A percentile compares a stretch with the other conserved stretches of the same genome.
Conservation (phyloP, 2,329 filamentous ascomycete genomes). For the Zalaria obscura region DNA sequence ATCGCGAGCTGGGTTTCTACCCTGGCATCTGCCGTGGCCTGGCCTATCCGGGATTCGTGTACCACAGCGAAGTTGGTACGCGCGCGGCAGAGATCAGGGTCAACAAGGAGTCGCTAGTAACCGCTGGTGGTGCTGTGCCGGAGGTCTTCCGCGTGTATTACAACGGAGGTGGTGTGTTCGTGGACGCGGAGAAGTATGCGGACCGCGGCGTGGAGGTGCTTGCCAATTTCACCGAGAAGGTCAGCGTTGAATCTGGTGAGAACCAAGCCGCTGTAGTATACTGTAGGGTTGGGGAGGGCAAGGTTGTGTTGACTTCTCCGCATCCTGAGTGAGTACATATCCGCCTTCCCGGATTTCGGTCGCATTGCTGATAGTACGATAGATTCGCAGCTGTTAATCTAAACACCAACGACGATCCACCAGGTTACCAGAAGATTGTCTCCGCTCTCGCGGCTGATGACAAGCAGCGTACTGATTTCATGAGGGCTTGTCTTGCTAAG, state of each 20-base stretch:
- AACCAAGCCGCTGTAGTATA: constrained; percentile 69
- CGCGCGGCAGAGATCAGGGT: constrained; percentile 56
- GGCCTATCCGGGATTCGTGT: constrained; percentile 81
- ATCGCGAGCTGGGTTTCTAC: constrained; percentile 76
- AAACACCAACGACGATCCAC: constrained; percentile 45
- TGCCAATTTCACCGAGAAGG: constrained; percentile 60
- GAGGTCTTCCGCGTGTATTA: constrained; percentile 66
- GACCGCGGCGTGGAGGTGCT: constrained; percentile 62
- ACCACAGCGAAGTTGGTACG: constrained; percentile 75
- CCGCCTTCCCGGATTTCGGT: not conserved
- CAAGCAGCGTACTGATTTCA: constrained; percentile 53
- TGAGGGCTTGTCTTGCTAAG: constrained; percentile 67
- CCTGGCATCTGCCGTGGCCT: constrained; percentile 74
- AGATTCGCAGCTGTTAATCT: constrained; percentile 78
- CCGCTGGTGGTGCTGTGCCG: constrained; percentile 34
- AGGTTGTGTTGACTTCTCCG: constrained; percentile 66
- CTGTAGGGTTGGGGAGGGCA: constrained; percentile 68
- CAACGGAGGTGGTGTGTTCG: constrained; percentile 89
- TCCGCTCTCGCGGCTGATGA: constrained; percentile 56
- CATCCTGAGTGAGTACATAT: constrained; percentile 66
- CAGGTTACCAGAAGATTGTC: constrained; percentile 58
- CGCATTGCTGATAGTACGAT: constrained; percentile 7
- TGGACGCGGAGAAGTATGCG: constrained; percentile 52
- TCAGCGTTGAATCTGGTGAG: constrained; percentile 63
- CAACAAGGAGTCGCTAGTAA: constrained; percentile 42